Percentiles rank a stretch among this genome's conserved stretches.
Conservation (phyloP, 2,329 filamentous ascomycete species). For the Aureobasidium sp. region DNA sequence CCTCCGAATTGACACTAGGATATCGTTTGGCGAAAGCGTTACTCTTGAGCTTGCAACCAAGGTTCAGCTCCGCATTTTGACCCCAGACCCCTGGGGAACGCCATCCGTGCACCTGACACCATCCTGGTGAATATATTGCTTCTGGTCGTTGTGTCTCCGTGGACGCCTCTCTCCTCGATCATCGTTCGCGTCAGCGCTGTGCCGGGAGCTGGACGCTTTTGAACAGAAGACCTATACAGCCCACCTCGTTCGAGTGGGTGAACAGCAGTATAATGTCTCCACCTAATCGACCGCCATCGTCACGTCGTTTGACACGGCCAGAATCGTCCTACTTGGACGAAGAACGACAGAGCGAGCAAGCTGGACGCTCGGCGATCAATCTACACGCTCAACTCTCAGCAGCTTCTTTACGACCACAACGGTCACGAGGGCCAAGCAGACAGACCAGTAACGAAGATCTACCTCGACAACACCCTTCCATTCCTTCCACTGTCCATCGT, state of each 20-base stretch:
- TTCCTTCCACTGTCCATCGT: slow-evolving; percentile 8
- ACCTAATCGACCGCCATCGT: neutral
- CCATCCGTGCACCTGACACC: slow-evolving; percentile 3
- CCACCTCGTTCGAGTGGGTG: neutral
- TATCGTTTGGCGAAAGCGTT: neutral
- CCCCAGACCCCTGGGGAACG: neutral
- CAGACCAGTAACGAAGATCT: slow-evolving; percentile 5
- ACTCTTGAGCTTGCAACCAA: neutral
- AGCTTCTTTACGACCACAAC: slow-evolving; percentile 27
- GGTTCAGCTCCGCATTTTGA: neutral
- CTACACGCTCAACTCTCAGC: slow-evolving; percentile 30
- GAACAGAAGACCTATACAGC: neutral
- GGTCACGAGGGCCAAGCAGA: slow-evolving; percentile 20
- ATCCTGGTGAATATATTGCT: neutral
- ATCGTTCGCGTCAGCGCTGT: neutral
- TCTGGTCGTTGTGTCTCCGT: neutral
- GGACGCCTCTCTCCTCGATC: neutral
- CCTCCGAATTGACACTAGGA: neutral
- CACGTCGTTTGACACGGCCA: slow-evolving; percentile 6
- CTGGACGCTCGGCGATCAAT: slow-evolving; percentile 28
- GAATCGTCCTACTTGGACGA: neutral
- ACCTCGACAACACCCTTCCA: neutral
- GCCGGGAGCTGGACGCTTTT: neutral
- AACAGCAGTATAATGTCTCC: neutral
- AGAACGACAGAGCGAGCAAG: slow-evolving; percentile 22